Conservation (phyloP, 2,329 filamentous ascomycete genomes). For the Trichoderma afroharzianum region DNA sequence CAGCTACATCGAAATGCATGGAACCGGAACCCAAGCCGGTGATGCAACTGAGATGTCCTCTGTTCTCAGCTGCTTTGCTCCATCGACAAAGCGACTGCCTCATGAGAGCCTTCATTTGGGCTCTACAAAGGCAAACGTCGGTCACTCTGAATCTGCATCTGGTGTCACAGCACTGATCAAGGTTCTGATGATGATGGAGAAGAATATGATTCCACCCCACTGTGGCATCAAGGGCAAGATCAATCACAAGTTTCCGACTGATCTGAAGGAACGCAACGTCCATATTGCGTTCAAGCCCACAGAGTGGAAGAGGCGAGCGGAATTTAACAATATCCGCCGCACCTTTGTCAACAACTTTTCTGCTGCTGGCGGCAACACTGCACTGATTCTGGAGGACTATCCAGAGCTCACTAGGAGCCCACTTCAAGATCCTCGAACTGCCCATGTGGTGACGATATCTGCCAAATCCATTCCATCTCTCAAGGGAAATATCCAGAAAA, state of each 20-base stretch:
- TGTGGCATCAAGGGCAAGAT: conserved; percentile 61
- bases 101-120: conserved; percentile 4
- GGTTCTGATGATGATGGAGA: conserved; percentile 61
- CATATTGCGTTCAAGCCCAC: conserved; percentile 20
- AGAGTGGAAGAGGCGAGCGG: conserved; percentile 20
- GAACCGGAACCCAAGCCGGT: conserved; percentile 84
- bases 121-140: conserved; percentile 56
- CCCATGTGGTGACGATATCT: conserved; percentile 8
- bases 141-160: conserved; percentile 62
- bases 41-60: conserved; percentile 81
- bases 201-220: conserved; percentile 60
- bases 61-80: conserved; percentile 54
- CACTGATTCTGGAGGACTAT: conserved; percentile 57
- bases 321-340: conserved; percentile 27
- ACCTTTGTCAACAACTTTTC: conserved; percentile 61
- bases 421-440: background rate
- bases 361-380: conserved; percentile 69
- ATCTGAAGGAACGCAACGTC: conserved; percentile 56
- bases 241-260: conserved; percentile 54
- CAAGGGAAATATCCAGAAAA: background rate
- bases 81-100: conserved; percentile 52
- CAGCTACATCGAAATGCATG: conserved; percentile 87
- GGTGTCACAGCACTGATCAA: conserved; percentile 62
- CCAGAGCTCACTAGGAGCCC: conserved; percentile 26
- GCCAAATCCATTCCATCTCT: conserved; percentile 14